These are phyloP conservation scores for Stenocarpella maydis DNA, from an alignment of 2,329 filamentous ascomycete species.

Conservation along the genomic window DNA sequence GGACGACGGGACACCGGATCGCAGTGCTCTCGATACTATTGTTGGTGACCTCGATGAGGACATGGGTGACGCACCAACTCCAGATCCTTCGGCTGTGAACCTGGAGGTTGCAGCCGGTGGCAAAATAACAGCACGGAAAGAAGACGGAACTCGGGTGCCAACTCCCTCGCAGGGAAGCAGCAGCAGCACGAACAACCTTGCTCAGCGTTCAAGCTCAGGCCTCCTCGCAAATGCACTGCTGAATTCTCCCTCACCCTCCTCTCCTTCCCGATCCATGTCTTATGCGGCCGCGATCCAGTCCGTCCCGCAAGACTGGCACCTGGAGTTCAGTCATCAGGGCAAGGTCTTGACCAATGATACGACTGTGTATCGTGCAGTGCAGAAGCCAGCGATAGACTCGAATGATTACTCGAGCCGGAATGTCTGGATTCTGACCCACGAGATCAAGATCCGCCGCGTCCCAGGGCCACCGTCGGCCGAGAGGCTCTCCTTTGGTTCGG, in stretches of 20 bases:
- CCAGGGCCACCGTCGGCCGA: constrained; percentile 82
- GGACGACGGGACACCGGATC: constrained; percentile 73
- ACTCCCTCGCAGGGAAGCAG: constrained; percentile 72
- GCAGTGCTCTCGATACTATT: constrained; percentile 79
- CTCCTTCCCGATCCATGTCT: constrained; percentile 74
- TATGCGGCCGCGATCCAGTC: constrained; percentile 86
- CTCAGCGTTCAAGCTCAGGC: constrained; percentile 49
- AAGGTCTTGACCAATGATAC: constrained; percentile 89
- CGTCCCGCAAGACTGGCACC: constrained; percentile 92
- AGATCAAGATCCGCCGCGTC: constrained; percentile 90
- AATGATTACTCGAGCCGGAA: constrained; percentile 77
- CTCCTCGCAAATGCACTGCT: constrained; percentile 52
- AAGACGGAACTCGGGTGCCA: constrained; percentile 86
- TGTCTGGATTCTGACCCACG: constrained; percentile 90
- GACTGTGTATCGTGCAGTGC: constrained; percentile 94
- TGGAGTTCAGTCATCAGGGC: constrained; percentile 89
- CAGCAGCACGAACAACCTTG: constrained; percentile 46
- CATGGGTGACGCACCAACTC: constrained; percentile 74
- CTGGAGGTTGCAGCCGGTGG: constrained; percentile 88
- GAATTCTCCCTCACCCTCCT: constrained; percentile 56
- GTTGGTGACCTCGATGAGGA: constrained; percentile 92
- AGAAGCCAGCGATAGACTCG: constrained; percentile 61
- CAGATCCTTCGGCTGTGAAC: constrained; percentile 87
- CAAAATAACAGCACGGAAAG: constrained; percentile 88
- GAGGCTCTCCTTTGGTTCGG: constrained; percentile 66